phyloP scores from a whole-genome alignment of 2,329 filamentous ascomycete genomes.

The Pseudocercospora musae region DNA sequence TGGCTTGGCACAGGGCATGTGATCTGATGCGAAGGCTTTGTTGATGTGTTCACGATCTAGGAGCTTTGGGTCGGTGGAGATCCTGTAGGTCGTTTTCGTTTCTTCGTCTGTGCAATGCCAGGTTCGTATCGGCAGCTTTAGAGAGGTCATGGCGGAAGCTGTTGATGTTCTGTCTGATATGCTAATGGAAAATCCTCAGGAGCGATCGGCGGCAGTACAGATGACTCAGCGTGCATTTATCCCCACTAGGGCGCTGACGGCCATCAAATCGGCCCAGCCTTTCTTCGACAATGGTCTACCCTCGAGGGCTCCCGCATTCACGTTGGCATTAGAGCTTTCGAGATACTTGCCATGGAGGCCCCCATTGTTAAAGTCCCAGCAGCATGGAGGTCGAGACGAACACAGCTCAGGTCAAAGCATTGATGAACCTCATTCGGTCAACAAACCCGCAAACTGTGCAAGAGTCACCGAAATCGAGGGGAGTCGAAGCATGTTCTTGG shows the following conservation, averaged over 20 bases:
- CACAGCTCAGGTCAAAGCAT: not conserved
- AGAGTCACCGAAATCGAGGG: too few species aligned
- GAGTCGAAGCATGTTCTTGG: too few species aligned
- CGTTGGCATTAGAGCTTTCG: not conserved
- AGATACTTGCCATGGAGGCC: not conserved
- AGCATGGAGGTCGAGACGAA: not conserved
- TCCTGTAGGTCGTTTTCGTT: not conserved
- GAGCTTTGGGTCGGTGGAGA: constrained; percentile 20
- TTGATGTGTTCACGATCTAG: constrained; percentile 30
- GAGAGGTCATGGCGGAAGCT: not conserved
- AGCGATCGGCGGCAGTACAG: not conserved
- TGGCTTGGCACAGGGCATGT: constrained; percentile 33
- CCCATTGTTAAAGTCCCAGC: not conserved
- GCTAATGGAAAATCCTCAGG: not conserved
- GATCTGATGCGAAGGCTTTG: constrained; percentile 25
- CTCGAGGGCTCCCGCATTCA: not conserved
- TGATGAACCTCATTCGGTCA: not conserved
- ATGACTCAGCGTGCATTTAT: not conserved
- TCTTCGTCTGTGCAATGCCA: not conserved
- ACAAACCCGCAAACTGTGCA: too few species aligned
- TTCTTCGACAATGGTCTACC: not conserved
- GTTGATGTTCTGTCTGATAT: not conserved
- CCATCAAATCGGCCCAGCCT: not conserved
- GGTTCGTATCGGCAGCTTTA: not conserved
- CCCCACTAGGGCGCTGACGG: too few species aligned